A percentile compares a stretch with the other conserved stretches of the same genome.
Evolutionary conservation across 257 asterid species (phyloP).

Genomic region (Penstemon newberryi): DNA sequence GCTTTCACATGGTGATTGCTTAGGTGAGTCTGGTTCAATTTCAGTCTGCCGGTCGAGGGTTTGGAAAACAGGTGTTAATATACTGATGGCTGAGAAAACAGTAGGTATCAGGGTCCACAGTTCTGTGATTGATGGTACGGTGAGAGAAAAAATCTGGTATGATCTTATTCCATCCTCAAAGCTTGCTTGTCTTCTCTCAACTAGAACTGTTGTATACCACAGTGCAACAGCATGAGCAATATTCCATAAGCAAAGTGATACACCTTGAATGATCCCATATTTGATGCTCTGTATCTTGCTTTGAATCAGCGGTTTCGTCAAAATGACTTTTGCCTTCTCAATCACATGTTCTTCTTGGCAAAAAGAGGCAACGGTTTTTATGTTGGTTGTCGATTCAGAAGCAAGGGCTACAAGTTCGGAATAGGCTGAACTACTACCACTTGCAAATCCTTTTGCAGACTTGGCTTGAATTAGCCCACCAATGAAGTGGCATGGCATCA

Average conservation of each 20-base stretch:
- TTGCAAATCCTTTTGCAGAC: constrained; percentile 78
- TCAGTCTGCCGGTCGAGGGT: constrained; percentile 64
- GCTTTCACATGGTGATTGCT: constrained; percentile 34
- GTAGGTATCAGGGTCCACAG: constrained; percentile 80
- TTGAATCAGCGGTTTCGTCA: constrained; percentile 47
- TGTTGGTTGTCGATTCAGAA: constrained; percentile 72
- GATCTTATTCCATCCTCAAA: constrained; percentile 71
- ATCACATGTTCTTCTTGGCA: constrained; percentile 67
- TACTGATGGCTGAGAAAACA: constrained; percentile 66
- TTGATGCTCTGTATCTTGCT: constrained; percentile 64
- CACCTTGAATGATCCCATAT: constrained; percentile 73
- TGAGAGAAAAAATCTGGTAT: constrained; percentile 76
- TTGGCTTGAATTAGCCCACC: constrained; percentile 86
- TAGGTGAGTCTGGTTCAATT: constrained; percentile 62
- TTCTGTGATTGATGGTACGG: constrained; percentile 82
- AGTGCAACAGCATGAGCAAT: constrained; percentile 82
- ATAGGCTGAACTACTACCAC: constrained; percentile 55
- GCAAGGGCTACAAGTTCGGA: constrained; percentile 67
- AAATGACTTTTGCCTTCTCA: constrained; percentile 50
- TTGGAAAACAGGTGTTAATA: constrained; percentile 65
- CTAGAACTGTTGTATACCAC: constrained; percentile 69
- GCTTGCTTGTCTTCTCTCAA: constrained; percentile 56
- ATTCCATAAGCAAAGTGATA: constrained; percentile 76
- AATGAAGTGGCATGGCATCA: constrained; percentile 87
- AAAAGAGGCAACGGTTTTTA: constrained; percentile 69